These are phyloP conservation scores for Coprinopsis cinerea DNA, from an alignment of 768 basidiomycete genomes.

Conservation along the genomic window DNA sequence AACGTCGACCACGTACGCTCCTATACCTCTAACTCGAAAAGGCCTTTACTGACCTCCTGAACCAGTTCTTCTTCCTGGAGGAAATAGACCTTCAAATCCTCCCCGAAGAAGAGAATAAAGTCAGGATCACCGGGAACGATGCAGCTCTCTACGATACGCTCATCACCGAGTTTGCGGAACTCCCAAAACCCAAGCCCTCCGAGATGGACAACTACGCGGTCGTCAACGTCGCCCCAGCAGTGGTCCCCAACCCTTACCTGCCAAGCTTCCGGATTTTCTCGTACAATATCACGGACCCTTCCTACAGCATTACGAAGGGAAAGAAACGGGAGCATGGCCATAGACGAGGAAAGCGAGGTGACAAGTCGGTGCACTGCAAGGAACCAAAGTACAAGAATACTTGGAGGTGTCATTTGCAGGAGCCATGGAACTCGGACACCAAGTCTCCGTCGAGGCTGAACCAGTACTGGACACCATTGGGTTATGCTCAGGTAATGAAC, in stretches of 20 bases:
- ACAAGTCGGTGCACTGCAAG: constrained; percentile 42
- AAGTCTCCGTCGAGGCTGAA: constrained; percentile 69
- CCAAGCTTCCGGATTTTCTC: constrained; percentile 76
- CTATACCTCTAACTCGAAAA: constrained; percentile 7
- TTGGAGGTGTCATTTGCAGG: constrained; percentile 58
- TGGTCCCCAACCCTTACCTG: constrained; percentile 83
- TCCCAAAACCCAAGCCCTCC: constrained; percentile 47
- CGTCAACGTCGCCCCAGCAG: constrained; percentile 74
- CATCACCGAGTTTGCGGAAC: constrained; percentile 55
- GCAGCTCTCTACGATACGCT: constrained; percentile 47
- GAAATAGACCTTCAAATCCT: constrained; percentile 47
- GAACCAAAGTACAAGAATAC: constrained; percentile 46
- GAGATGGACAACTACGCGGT: constrained; percentile 66
- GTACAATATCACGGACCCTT: constrained; percentile 61
- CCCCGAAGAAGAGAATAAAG: constrained; percentile 21
- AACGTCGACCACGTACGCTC: constrained; percentile 71
- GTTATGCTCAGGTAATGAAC: constrained; percentile 76
- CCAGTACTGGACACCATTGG: constrained; percentile 64
- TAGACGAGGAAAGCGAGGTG: constrained; percentile 37
- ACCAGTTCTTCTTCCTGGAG: constrained; percentile 52
- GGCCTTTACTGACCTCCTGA: constrained; percentile 14
- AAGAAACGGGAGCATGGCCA: constrained; percentile 45
- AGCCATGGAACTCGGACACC: constrained; percentile 56
- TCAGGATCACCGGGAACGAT: not conserved
- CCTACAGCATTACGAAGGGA: constrained; percentile 9